Evolutionary conservation across 1,284 basidiomycete genomes (phyloP).

Genomic region (Agroathelia rolfsii): DNA sequence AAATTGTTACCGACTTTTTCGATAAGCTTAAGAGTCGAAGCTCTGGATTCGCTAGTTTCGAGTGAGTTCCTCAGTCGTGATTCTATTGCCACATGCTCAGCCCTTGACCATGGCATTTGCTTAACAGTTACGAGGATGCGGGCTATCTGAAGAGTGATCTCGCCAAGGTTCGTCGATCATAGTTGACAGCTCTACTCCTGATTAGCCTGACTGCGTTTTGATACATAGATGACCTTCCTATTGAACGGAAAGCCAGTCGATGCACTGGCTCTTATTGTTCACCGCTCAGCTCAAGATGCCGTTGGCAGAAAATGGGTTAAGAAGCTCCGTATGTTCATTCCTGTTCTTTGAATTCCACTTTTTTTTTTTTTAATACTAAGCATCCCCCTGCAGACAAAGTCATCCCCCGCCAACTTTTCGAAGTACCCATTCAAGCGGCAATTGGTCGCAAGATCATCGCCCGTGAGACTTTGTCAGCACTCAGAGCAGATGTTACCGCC

Average conservation of each 20-base stretch:
- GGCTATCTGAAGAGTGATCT: slow-evolving; percentile 77
- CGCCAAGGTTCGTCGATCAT: slow-evolving; percentile 61
- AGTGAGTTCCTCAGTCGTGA: slow-evolving; percentile 38
- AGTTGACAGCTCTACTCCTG: too few species aligned
- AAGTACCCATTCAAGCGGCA: slow-evolving; percentile 85
- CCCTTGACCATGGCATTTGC: slow-evolving; percentile 7
- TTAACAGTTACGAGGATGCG: slow-evolving; percentile 76
- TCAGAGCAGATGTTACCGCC: slow-evolving; percentile 91
- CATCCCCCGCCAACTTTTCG: slow-evolving; percentile 88
- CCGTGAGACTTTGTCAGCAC: slow-evolving; percentile 79
- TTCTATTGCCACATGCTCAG: slow-evolving; percentile 5
- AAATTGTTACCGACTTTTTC: slow-evolving; percentile 91
- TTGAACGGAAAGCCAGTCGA: slow-evolving; percentile 84
- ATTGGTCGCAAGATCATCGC: slow-evolving; percentile 85
- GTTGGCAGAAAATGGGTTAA: slow-evolving; percentile 80
- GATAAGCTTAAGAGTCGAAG: slow-evolving; percentile 84
- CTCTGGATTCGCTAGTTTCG: slow-evolving; percentile 89
- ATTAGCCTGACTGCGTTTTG: too few species aligned
- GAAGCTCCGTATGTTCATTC: slow-evolving; percentile 71
- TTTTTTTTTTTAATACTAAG: background rate
- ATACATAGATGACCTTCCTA: slow-evolving; percentile 83
- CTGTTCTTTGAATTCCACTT: too few species aligned
- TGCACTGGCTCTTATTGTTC: slow-evolving; percentile 85
- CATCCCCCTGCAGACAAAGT: slow-evolving; percentile 55
- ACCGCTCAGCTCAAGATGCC: slow-evolving; percentile 59